Evolutionary conservation across 2,329 filamentous ascomycete species (phyloP).

Genomic region (Talaromyces sp.): DNA sequence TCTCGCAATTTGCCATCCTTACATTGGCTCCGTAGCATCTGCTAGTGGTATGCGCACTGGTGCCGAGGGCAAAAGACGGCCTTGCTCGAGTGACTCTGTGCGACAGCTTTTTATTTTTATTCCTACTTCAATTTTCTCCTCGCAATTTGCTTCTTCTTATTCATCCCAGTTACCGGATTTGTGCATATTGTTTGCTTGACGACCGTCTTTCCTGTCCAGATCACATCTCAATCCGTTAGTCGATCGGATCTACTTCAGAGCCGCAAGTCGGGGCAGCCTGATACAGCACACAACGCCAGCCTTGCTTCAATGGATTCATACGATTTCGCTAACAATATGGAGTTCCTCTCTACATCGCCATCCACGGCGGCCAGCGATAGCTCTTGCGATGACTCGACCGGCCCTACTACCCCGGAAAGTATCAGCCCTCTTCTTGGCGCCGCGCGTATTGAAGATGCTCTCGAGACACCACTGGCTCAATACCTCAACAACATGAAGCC

Average conservation of each 20-base stretch:
- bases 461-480: conserved; percentile 18
- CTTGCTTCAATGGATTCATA: neutral
- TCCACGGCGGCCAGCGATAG: conserved; percentile 22
- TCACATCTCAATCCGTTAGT: neutral
- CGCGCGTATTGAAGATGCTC: conserved; percentile 23
- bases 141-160: neutral
- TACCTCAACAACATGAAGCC: conserved; percentile 17
- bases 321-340: conserved; percentile 19
- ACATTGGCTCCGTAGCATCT: neutral
- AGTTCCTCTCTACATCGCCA: conserved; percentile 22
- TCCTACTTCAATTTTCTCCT: neutral
- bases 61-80: neutral
- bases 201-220: neutral
- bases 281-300: neutral
- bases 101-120: conserved; percentile 2
- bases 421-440: conserved; percentile 27
- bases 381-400: conserved; percentile 23
- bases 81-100: neutral
- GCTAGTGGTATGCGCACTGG: neutral
- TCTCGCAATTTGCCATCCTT: neutral
- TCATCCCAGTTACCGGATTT: neutral
- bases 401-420: conserved; percentile 27
- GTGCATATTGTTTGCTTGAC: neutral
- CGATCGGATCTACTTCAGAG: neutral
- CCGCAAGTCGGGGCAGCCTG: neutral